phyloP scores from a whole-genome alignment of 192 early-diverging fungal species.

The Linnemannia hyalina region DNA sequence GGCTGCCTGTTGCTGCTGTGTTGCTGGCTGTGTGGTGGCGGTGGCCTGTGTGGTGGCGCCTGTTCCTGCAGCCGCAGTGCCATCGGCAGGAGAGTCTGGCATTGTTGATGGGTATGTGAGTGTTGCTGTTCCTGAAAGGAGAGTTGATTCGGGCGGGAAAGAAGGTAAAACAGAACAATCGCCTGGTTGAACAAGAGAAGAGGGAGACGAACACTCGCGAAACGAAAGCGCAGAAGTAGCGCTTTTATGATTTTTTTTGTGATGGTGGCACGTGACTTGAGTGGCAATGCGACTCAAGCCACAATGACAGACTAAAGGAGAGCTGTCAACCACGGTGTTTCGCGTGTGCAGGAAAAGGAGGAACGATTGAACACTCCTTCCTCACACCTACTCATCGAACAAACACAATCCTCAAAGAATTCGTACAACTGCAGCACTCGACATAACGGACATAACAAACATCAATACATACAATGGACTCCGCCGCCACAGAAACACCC shows the following conservation, averaged over 20 bases:
- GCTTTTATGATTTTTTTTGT: too few relatives aligned
- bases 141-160: constrained; percentile 6
- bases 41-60: constrained; percentile 8
- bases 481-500: background rate
- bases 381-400: too few relatives aligned
- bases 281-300: too few relatives aligned
- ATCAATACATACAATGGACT: background rate
- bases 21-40: constrained; percentile 1
- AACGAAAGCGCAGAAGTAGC: background rate
- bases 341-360: too few relatives aligned
- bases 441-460: background rate
- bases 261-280: too few relatives aligned
- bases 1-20: constrained; percentile 17
- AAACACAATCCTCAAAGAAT: too few relatives aligned
- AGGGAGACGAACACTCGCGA: background rate
- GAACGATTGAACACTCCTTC: too few relatives aligned
- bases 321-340: too few relatives aligned
- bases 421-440: too few relatives aligned
- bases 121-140: constrained; percentile 2
- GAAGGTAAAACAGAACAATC: background rate
- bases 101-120: background rate
- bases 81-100: constrained; percentile 38
- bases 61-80: constrained; percentile 20
- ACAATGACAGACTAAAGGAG: too few relatives aligned
- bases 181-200: background rate